Percentiles rank a stretch among this genome's conserved stretches.
These are phyloP conservation scores for Trametopsis cervina DNA, from an alignment of 768 basidiomycete species.

Conservation along the genomic window DNA sequence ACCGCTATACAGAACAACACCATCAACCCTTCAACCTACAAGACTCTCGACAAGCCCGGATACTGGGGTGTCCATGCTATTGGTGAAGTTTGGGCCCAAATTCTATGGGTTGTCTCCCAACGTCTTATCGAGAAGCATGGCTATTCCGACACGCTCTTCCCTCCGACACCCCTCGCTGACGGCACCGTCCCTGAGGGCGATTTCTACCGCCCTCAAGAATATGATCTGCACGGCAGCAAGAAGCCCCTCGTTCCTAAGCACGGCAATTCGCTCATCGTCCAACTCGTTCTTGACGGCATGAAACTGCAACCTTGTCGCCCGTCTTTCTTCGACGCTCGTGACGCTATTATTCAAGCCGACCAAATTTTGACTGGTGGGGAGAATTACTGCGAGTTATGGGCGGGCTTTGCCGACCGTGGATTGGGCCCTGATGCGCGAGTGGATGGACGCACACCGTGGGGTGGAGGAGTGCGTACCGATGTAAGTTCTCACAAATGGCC, in stretches of 20 bases:
- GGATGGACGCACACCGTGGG: conserved; percentile 81
- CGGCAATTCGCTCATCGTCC: conserved; percentile 81
- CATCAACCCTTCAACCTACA: conserved; percentile 88
- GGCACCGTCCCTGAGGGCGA: conserved; percentile 61
- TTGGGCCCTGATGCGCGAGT: conserved; percentile 74
- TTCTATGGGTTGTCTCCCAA: conserved; percentile 76
- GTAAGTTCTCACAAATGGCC: conserved; percentile 18
- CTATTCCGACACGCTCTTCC: conserved; percentile 73
- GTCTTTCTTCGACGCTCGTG: conserved; percentile 82
- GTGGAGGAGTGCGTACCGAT: conserved; percentile 78
- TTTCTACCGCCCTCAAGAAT: conserved; percentile 55
- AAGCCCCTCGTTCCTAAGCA: conserved; percentile 77
- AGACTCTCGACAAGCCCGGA: conserved; percentile 88
- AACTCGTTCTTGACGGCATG: conserved; percentile 88
- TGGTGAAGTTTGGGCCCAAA: conserved; percentile 94
- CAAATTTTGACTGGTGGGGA: conserved; percentile 85
- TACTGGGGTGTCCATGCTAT: conserved; percentile 93
- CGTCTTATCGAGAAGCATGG: conserved; percentile 77
- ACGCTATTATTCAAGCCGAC: conserved; percentile 89
- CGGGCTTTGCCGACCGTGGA: conserved; percentile 76
- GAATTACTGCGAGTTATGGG: conserved; percentile 87
- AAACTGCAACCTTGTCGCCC: conserved; percentile 93
- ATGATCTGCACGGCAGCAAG: conserved; percentile 28
- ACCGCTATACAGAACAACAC: conserved; percentile 38
- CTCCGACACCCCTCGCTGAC: conserved; percentile 58